These are phyloP conservation scores for Leishmania aethiopica DNA, from an alignment of 208 protist species.

Conservation along the genomic window DNA sequence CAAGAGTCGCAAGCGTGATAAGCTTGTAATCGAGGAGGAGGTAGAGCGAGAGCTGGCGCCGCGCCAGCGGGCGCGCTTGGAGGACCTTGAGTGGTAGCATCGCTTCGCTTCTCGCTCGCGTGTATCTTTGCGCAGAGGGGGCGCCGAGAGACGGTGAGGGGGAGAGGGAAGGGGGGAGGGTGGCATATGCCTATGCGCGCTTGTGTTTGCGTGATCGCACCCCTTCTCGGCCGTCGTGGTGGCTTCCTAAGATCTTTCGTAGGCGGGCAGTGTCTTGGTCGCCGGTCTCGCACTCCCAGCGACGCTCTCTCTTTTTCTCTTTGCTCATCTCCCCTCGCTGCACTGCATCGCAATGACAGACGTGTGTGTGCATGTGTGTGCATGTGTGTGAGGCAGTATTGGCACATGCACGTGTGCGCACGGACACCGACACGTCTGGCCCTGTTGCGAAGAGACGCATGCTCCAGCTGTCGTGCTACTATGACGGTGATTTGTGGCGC, in stretches of 20 bases:
- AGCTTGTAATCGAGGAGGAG: slow-evolving; percentile 87
- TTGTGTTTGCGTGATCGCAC: not conserved
- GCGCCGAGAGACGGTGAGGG: not conserved
- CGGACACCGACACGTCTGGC: not conserved
- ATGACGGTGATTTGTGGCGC: not conserved
- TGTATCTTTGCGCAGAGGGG: not conserved
- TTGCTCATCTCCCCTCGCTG: not conserved
- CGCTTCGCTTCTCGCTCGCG: slow-evolving; percentile 4
- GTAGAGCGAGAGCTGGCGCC: slow-evolving; percentile 62
- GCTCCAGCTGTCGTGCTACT: not conserved
- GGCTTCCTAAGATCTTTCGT: not conserved
- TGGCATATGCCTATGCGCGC: not conserved
- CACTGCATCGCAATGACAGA: not conserved
- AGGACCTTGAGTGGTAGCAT: slow-evolving; percentile 83
- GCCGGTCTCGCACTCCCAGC: not conserved
- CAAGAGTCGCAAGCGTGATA: slow-evolving; percentile 54
- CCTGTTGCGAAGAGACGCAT: not conserved
- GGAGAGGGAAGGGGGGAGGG: not conserved
- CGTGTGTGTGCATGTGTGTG: not conserved
- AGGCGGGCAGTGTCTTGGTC: not conserved
- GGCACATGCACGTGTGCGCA: not conserved
- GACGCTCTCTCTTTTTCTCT: not conserved
- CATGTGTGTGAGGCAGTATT: not conserved
- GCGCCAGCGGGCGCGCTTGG: slow-evolving; percentile 49
- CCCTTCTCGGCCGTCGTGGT: not conserved